Evolutionary conservation across 768 basidiomycete species (phyloP).

Genomic region (Mycena venus): DNA sequence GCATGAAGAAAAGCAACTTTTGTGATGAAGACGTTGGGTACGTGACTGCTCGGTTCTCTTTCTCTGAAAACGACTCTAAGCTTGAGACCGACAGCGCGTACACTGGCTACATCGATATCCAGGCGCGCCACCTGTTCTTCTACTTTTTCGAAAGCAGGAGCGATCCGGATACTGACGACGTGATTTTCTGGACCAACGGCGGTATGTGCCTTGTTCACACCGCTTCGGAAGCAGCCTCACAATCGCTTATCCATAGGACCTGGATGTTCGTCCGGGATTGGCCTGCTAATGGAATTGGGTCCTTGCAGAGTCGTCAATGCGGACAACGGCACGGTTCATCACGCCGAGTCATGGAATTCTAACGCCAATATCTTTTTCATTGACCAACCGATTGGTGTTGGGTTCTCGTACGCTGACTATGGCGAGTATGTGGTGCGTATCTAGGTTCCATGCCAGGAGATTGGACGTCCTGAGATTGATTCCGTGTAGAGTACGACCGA

Average conservation of each 20-base stretch:
- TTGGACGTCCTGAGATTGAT: neutral
- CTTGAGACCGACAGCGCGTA: constrained; percentile 49
- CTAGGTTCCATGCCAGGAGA: neutral
- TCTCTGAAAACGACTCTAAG: neutral
- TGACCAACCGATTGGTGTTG: constrained; percentile 61
- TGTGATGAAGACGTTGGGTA: constrained; percentile 54
- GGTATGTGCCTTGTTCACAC: no score
- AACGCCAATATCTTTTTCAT: constrained; percentile 63
- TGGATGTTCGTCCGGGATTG: constrained; percentile 9
- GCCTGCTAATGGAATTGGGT: constrained; percentile 22
- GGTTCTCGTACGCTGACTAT: constrained; percentile 61
- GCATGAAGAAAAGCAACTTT: constrained; percentile 52
- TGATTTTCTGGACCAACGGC: constrained; percentile 68
- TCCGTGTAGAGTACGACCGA: constrained; percentile 62
- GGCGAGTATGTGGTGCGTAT: constrained; percentile 31
- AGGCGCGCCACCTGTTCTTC: constrained; percentile 64
- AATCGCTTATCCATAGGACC: no score
- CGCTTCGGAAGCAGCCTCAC: no score
- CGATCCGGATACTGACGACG: constrained; percentile 59
- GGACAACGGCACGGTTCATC: constrained; percentile 53
- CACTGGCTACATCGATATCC: constrained; percentile 64
- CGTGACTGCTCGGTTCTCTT: no score
- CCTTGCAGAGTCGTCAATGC: constrained; percentile 64
- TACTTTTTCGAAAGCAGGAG: constrained; percentile 70
- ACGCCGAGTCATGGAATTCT: constrained; percentile 63